Evolutionary conservation across 441 rosid species (phyloP), one percentile per base, ranked within the genome.

Genomic region (Macaranga tanarius): DNA sequence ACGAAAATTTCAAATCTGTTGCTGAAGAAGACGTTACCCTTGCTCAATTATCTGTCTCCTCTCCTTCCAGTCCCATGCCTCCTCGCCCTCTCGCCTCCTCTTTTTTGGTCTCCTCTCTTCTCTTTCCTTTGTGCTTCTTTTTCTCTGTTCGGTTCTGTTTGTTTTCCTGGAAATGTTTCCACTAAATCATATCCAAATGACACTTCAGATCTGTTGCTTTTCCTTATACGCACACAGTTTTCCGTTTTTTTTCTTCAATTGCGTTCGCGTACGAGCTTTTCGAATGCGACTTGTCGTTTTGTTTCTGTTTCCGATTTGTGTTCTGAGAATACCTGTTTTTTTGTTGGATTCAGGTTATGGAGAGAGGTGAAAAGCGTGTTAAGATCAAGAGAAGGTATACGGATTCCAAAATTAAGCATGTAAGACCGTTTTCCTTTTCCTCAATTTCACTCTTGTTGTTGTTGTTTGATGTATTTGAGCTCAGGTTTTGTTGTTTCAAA

Each of bases 321-420:
- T 45, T 65, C 25, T 38, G 51, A 31, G 1, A 45, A 48, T 10
- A 17, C 45, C 56, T 73, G 70, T 5, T 9, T 56, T 73, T 57
- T 13, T 13, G 25, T 31, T 76, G 42, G 69, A 2, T 31, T 45
- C 76, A 82, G 86, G 77, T 62, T 34, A 52, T 74, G 61, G 79
- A 78, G 79, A 83, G 57, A 48, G 79, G 70, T 2, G 73, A 40
- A 16, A 77, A 79, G 71, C 79, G 66, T 12, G 51, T 76, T 44
- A 84, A 76, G 85, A 55, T 79, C 63, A 86, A 79, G 85, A 79
- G 82, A 73, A 66, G 76, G 62, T 75, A 75, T 59, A 75, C 89
- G 15, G 82, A 81, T 68, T 67, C 85, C 26, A 78, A 80, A 69
- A 42, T 70, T 25, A 81, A 79, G 62, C 81, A 73, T 45, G 88